These are phyloP conservation scores for Chenopodium formosanum DNA, from an alignment of 148 eudicot species.

Conservation along the genomic window DNA sequence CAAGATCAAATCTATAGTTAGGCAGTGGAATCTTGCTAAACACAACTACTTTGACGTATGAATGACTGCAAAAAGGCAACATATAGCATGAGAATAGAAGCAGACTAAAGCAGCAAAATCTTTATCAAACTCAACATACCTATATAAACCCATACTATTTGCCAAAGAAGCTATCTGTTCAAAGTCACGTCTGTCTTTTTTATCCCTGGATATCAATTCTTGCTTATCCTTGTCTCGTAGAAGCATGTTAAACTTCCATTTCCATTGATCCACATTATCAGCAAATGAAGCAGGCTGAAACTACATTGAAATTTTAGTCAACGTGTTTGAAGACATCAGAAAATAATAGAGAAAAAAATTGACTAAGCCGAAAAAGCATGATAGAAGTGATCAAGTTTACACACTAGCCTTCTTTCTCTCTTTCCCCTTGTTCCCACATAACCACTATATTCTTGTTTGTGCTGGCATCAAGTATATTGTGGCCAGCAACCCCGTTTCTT, in stretches of 20 bases:
- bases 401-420: background rate
- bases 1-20: slow-evolving; percentile 94
- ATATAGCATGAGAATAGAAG: background rate
- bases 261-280: slow-evolving; percentile 69
- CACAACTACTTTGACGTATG: slow-evolving; percentile 77
- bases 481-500: background rate
- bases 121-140: slow-evolving; percentile 43
- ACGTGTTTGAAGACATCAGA: background rate
- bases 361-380: background rate
- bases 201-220: slow-evolving; percentile 90
- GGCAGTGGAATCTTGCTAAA: slow-evolving; percentile 93
- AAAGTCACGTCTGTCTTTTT: slow-evolving; percentile 85
- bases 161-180: slow-evolving; percentile 85
- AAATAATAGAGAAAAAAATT: background rate
- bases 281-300: slow-evolving; percentile 51
- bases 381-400: background rate
- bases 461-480: background rate
- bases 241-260: slow-evolving; percentile 59
- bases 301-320: slow-evolving; percentile 16
- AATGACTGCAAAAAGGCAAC: slow-evolving; percentile 61
- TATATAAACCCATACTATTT: slow-evolving; percentile 75
- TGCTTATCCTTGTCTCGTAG: slow-evolving; percentile 59
- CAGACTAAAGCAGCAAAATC: background rate
- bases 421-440: background rate
- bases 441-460: background rate